Evolutionary conservation across 441 rosid species (phyloP).

Genomic region (Gossypium davidsonii): DNA sequence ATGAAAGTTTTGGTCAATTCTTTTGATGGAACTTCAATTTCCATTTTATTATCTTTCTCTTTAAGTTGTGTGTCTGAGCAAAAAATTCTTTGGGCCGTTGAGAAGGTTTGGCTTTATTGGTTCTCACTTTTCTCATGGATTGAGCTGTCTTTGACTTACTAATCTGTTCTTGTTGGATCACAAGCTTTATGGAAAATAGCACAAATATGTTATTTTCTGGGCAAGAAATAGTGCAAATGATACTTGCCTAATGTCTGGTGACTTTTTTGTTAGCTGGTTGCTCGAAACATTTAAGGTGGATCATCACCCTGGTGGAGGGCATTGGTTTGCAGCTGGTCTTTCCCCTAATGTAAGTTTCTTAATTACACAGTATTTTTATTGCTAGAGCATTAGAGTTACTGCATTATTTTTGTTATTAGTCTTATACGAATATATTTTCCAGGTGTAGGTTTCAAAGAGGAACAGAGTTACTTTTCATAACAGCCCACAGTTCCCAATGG

Average conservation of each 20-base stretch:
- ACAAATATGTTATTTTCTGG: not conserved
- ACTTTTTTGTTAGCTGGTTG: constrained; percentile 43
- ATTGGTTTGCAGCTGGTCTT: constrained; percentile 99
- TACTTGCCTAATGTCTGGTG: not conserved
- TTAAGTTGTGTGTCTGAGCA: not conserved
- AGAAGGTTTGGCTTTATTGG: constrained; percentile 5
- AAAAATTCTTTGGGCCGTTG: not conserved
- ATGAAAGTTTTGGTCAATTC: not conserved
- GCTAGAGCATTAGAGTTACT: constrained; percentile 10
- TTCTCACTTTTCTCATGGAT: not conserved
- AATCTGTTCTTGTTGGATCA: not conserved
- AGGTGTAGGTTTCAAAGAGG: constrained; percentile 67
- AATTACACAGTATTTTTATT: not conserved
- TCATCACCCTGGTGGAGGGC: constrained; percentile 99
- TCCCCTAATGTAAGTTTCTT: constrained; percentile 76
- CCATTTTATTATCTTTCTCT: not conserved
- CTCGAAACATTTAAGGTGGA: constrained; percentile 81
- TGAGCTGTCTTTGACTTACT: not conserved
- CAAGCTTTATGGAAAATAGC: not conserved
- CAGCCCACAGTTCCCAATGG: constrained; percentile 71
- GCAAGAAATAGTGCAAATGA: not conserved
- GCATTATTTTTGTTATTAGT: not conserved
- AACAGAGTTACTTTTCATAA: constrained; percentile 56
- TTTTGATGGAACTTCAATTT: not conserved
- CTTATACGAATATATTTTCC: constrained; percentile 10